These are phyloP conservation scores for Gloeopeniophorella convolvens DNA, from an alignment of 768 basidiomycete species.

Conservation along the genomic window DNA sequence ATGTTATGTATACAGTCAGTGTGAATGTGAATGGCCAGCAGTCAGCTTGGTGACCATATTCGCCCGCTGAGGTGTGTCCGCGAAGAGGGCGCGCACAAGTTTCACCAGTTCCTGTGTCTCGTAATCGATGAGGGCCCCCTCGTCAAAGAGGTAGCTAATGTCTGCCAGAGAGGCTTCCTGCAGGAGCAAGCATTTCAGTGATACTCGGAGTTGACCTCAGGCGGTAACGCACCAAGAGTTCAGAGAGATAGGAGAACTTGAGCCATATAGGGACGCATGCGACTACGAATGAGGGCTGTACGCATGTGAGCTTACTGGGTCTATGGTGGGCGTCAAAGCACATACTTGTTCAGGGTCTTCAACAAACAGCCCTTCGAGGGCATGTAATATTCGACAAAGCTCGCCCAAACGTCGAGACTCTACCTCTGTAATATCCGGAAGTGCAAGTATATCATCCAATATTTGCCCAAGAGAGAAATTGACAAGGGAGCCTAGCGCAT, in stretches of 20 bases:
- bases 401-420: conserved; percentile 83
- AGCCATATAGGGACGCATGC: conserved; percentile 91
- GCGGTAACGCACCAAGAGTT: conserved; percentile 66
- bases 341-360: conserved; percentile 56
- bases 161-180: conserved; percentile 92
- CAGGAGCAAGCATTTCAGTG: conserved; percentile 7
- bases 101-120: conserved; percentile 73
- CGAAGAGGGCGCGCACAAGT: conserved; percentile 82
- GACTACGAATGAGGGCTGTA: conserved; percentile 66
- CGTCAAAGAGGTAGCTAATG: conserved; percentile 86
- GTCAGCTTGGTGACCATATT: conserved; percentile 72
- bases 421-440: conserved; percentile 81
- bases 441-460: conserved; percentile 62
- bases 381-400: conserved; percentile 70
- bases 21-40: conserved; percentile 45
- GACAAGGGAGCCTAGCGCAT: conserved; percentile 61
- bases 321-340: neutral
- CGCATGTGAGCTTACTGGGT: neutral
- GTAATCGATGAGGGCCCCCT: conserved; percentile 87
- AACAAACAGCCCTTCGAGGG: conserved; percentile 76
- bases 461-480: conserved; percentile 63
- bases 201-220: conserved; percentile 1
- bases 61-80: conserved; percentile 76
- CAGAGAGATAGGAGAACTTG: conserved; percentile 90
- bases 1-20: neutral